Base-by-base conservation (phyloP, 495 filamentous ascomycete species). In the Amorphotheca resinae region DNA sequence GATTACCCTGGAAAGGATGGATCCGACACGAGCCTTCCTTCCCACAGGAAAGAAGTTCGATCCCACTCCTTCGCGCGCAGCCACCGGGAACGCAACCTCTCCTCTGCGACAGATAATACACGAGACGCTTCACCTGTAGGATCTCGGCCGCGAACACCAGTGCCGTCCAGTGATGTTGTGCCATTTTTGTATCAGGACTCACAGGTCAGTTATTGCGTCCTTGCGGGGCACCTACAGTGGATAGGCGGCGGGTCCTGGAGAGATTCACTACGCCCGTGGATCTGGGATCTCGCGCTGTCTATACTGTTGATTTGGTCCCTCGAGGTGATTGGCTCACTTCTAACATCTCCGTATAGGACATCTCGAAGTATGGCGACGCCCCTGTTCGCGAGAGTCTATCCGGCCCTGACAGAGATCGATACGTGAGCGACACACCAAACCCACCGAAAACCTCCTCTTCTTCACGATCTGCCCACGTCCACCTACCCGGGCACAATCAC, bases 141-240 rank as follows among this genome's bases (percentile, higher is more conserved):
- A 31, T 83, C 84, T 4, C 67, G 86, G 40, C 84, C 88, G 42
- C 71, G 82, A 33, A 89, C 79, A 15, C 84, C 89, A n/a, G 67
- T 85, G 31, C 86, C 87, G 25, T 87, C 88, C 11, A 88, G 83
- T 55, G 91, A 96, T 55, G 85, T 98, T 38, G 88, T 89, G 17
- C 91, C 91, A 9, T 98, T 94, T 76, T 66, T 93, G 33, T 96
- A 88, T 61, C 91, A 98, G 63, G 85, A 91, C 57, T 77, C 72
- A 49, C 77, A 87, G 45, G 56, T 59, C 14, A 49, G 53, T 54
- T 5, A 2, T 30, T 37, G 2, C 33, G 15, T 25, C 34, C 14
- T n/a, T 6, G 9, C 31, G 17, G 16, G 5, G 25, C 5, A 11
- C 25, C 5, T 28, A 11, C 5, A 28, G 5, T 28, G 25, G 25